A percentile compares a stretch with the other conserved stretches of the same genome.
These are phyloP conservation scores for Heteromeles arbutifolia DNA, from an alignment of 306 rosid genomes.

Conservation along the genomic window DNA sequence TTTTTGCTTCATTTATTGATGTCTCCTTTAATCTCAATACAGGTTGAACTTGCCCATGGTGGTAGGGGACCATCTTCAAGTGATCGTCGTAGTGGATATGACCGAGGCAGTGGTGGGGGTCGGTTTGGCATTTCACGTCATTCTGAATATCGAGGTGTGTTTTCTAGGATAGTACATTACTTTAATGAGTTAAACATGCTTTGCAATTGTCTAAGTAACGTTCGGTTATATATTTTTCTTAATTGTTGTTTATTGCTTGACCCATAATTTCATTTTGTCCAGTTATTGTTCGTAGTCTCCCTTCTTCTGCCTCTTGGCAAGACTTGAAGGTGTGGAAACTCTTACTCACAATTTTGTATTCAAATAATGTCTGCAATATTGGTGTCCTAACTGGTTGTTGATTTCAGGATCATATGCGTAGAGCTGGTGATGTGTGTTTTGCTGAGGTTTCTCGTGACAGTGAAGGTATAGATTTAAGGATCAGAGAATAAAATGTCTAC, in stretches of 20 bases:
- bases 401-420: conserved; percentile 97
- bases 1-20: neutral
- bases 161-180: neutral
- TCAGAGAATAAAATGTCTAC: neutral
- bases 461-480: conserved; percentile 51
- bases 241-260: neutral
- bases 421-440: conserved; percentile 99
- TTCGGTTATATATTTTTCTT: neutral
- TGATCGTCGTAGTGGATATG: conserved; percentile 82
- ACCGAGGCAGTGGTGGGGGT: conserved; percentile 54
- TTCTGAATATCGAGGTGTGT: conserved; percentile 89
- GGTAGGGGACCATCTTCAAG: conserved; percentile 94
- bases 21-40: conserved; percentile 17
- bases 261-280: conserved; percentile 13
- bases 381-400: neutral
- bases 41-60: conserved; percentile 99
- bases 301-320: conserved; percentile 99
- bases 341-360: neutral
- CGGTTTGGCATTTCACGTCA: conserved; percentile 85
- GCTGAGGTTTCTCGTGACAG: conserved; percentile 97
- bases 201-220: neutral
- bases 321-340: conserved; percentile 71
- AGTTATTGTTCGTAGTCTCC: conserved; percentile 97
- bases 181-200: neutral
- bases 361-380: neutral